Percentiles rank a stretch among this genome's conserved stretches.
Evolutionary conservation across 148 eudicot species (phyloP).

Genomic region (Drosera capensis): DNA sequence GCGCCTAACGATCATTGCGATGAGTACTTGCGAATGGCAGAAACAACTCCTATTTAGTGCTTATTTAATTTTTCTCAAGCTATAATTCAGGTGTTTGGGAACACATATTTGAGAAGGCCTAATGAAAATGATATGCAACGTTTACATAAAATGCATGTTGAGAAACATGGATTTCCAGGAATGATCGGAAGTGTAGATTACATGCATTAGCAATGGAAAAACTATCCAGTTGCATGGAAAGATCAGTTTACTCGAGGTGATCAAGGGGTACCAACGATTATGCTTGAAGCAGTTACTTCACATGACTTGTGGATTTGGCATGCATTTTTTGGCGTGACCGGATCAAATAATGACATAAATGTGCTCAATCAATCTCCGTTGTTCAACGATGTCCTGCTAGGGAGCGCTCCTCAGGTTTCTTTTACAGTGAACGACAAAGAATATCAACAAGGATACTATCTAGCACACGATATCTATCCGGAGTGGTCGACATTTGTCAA

Average conservation of each 20-base stretch:
- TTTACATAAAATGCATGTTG: not conserved
- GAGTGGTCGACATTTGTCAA: constrained; percentile 1
- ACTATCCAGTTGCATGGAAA: not conserved
- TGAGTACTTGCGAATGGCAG: not conserved
- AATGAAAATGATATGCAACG: not conserved
- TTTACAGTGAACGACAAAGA: not conserved
- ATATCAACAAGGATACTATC: constrained; percentile 2
- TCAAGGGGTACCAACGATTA: not conserved
- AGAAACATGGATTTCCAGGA: not conserved
- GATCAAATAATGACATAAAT: constrained; percentile 2
- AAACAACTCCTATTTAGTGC: not conserved
- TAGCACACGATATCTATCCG: not conserved
- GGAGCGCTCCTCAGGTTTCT: not conserved
- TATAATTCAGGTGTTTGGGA: not conserved
- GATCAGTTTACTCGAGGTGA: not conserved
- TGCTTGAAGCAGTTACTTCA: constrained; percentile 4
- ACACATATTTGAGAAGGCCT: not conserved
- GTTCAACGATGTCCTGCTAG: not conserved
- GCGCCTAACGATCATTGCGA: not conserved
- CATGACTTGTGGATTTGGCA: constrained; percentile 7
- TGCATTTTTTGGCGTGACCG: constrained; percentile 3
- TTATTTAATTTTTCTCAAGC: not conserved
- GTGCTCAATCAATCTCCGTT: constrained; percentile 2
- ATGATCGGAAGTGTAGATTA: constrained; percentile 9
- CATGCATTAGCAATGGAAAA: no score